phyloP scores from a whole-genome alignment of 164 flowering plant genomes.

The Tetracentron sinense region DNA sequence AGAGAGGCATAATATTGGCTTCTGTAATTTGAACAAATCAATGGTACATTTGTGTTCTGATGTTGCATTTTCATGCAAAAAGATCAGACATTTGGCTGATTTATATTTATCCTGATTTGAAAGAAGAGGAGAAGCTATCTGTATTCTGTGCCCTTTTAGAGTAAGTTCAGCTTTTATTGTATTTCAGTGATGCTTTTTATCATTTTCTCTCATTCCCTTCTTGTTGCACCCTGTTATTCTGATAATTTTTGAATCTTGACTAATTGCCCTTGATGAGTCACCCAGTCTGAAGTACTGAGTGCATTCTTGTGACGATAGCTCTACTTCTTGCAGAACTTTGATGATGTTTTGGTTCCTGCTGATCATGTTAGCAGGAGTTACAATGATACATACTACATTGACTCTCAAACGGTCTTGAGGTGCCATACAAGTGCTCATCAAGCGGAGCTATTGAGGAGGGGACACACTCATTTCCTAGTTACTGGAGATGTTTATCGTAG shows the following conservation, averaged over 20 bases:
- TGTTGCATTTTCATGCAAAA: too few species aligned
- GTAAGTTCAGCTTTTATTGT: too few species aligned
- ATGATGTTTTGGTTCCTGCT: conserved; percentile 95
- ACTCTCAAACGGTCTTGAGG: conserved; percentile 85
- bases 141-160: too few species aligned
- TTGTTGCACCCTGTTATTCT: too few species aligned
- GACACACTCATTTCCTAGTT: conserved; percentile 84
- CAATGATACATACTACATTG: conserved; percentile 93
- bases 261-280: background rate
- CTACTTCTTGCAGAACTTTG: conserved; percentile 82
- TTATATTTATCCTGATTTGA: too few species aligned
- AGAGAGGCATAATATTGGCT: too few species aligned
- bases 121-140: too few species aligned
- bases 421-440: conserved; percentile 99
- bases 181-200: too few species aligned
- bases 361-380: conserved; percentile 97
- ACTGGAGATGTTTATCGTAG: conserved; percentile 97
- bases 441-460: conserved; percentile 72
- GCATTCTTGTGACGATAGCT: conserved; percentile 17
- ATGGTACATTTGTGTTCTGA: too few species aligned
- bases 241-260: background rate
- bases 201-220: too few species aligned
- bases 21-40: too few species aligned
- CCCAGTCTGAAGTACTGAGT: background rate
- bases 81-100: too few species aligned